Conservation (phyloP, 2,329 filamentous ascomycete genomes). For the Clarireedia paspali region DNA sequence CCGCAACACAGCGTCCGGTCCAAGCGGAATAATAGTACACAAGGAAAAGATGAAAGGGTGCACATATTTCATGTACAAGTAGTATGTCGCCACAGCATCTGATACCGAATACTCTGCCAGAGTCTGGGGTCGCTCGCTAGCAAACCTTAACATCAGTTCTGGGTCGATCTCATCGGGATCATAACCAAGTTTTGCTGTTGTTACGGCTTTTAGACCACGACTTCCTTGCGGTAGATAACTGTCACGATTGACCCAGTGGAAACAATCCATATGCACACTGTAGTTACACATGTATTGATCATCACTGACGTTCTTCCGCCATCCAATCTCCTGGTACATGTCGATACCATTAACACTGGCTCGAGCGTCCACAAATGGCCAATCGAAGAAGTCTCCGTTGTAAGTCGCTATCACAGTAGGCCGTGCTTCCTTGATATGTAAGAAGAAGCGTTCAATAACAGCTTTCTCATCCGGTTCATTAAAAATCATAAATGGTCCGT, state of each 20-base stretch:
- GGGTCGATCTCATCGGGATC: slow-evolving; percentile 97
- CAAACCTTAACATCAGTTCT: slow-evolving; percentile 92
- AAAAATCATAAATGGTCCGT: slow-evolving; percentile 93
- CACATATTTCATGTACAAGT: slow-evolving; percentile 99
- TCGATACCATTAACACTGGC: slow-evolving; percentile 93
- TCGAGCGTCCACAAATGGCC: slow-evolving; percentile 93
- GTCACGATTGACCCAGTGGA: slow-evolving; percentile 98
- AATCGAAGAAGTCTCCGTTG: slow-evolving; percentile 99
- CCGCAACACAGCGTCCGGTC: slow-evolving; percentile 83
- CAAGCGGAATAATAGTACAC: slow-evolving; percentile 90
- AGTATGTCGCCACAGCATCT: slow-evolving; percentile 97
- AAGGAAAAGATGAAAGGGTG: slow-evolving; percentile 99
- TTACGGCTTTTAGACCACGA: slow-evolving; percentile 94
- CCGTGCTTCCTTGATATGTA: slow-evolving; percentile 87
- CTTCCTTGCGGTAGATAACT: slow-evolving; percentile 96
- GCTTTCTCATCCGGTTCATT: slow-evolving; percentile 92
- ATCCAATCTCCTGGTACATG: slow-evolving; percentile 98
- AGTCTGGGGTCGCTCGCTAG: slow-evolving; percentile 83
- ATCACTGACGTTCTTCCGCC: slow-evolving; percentile 78
- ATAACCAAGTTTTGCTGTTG: slow-evolving; percentile 94
- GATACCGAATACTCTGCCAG: slow-evolving; percentile 97
- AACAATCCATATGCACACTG: slow-evolving; percentile 98
- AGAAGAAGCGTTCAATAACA: slow-evolving; percentile 84
- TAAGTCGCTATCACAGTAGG: slow-evolving; percentile 99
- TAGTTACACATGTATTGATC: slow-evolving; percentile 96